Percentiles rank a stretch among this genome's conserved stretches.
phyloP scores from a whole-genome alignment of 2,329 filamentous ascomycete genomes.

The Aspergillus luchuensis region DNA sequence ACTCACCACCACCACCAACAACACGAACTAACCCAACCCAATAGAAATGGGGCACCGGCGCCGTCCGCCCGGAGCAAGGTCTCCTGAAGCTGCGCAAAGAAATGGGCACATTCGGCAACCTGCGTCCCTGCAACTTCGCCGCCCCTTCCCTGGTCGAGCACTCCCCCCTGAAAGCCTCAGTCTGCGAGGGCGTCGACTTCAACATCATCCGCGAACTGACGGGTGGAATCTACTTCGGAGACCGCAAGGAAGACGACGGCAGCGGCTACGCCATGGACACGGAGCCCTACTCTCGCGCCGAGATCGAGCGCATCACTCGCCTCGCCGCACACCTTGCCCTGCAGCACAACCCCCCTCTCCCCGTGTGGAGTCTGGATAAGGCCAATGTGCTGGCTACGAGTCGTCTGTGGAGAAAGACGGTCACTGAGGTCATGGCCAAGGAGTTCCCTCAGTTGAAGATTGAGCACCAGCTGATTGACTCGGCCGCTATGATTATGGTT shows the following conservation, averaged over 20 bases:
- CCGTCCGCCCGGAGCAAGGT: constrained; percentile 88
- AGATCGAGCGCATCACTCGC: constrained; percentile 85
- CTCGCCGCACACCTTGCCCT: constrained; percentile 80
- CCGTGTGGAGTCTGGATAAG: constrained; percentile 89
- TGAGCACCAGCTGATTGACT: constrained; percentile 90
- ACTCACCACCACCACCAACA: background rate
- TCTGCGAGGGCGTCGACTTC: constrained; percentile 87
- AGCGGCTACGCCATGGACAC: constrained; percentile 79
- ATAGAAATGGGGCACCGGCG: constrained; percentile 85
- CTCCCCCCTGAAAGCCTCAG: constrained; percentile 82
- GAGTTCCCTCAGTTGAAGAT: constrained; percentile 88
- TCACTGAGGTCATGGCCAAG: constrained; percentile 78
- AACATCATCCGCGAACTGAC: constrained; percentile 91
- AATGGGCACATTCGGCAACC: constrained; percentile 90
- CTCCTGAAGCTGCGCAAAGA: constrained; percentile 90
- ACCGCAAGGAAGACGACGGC: constrained; percentile 73
- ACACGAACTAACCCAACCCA: constrained; percentile 1
- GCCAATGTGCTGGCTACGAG: constrained; percentile 93
- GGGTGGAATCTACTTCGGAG: constrained; percentile 93
- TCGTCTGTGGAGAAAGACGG: constrained; percentile 84
- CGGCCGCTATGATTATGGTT: constrained; percentile 95
- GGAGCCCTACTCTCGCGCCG: constrained; percentile 78
- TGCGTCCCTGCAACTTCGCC: constrained; percentile 93
- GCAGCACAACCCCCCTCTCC: constrained; percentile 71
- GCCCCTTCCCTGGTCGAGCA: constrained; percentile 79